A percentile compares a stretch with the other conserved stretches of the same genome.
Conservation (phyloP, 768 basidiomycete species). For the Pleurotus sapidus region DNA sequence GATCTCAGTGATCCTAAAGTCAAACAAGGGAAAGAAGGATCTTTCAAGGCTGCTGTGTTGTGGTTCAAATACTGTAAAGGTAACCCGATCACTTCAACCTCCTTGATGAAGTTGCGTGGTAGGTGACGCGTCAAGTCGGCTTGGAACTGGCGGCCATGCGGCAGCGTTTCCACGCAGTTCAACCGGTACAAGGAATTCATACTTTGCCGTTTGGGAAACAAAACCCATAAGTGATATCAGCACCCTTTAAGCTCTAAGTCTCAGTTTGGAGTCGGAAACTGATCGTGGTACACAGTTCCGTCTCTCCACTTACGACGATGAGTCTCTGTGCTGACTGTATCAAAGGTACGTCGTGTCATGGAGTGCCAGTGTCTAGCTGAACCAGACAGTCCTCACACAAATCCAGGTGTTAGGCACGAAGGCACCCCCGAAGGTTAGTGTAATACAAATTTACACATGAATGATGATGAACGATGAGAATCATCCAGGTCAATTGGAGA, state of each 20-base stretch:
- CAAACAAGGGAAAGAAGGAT: constrained; percentile 54
- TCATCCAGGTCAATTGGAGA: constrained; percentile 19
- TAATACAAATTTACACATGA: background rate
- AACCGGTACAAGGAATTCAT: background rate
- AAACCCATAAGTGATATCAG: background rate
- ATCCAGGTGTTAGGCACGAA: background rate
- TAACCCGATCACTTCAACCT: background rate
- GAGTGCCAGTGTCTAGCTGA: background rate
- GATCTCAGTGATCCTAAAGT: constrained; percentile 36
- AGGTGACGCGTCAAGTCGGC: no score
- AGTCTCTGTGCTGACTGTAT: background rate
- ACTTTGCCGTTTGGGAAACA: background rate
- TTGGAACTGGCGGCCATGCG: background rate
- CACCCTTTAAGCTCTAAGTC: background rate
- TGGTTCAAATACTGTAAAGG: constrained; percentile 33
- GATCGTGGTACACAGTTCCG: background rate
- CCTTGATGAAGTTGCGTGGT: background rate
- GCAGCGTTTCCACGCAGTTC: background rate
- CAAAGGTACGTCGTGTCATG: background rate
- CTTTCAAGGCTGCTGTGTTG: constrained; percentile 48
- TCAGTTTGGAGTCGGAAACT: background rate
- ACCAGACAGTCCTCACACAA: background rate
- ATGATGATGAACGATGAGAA: background rate
- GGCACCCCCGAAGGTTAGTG: background rate
- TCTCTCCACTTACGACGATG: background rate